Conservation (phyloP, 1,284 basidiomycete species). For the Boletus sp. region DNA sequence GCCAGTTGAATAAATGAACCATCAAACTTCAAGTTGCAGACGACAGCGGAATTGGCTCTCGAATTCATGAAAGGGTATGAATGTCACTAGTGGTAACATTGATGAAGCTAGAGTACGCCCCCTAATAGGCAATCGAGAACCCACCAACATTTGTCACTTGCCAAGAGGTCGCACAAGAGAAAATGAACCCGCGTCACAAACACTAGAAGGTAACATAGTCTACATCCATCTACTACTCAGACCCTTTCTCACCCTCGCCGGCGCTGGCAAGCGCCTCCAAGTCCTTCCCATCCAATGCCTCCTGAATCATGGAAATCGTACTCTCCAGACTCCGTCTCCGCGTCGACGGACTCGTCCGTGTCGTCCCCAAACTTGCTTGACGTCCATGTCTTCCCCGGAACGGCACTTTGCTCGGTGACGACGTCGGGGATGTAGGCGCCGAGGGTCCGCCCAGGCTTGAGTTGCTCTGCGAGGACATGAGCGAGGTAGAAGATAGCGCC, state of each 20-base stretch:
- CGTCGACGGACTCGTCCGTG: conserved; percentile 93
- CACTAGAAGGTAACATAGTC: background rate
- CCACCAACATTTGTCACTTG: too few species aligned
- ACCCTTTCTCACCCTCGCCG: background rate
- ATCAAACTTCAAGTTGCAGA: too few species aligned
- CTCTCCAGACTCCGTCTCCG: conserved; percentile 91
- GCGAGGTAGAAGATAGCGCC: conserved; percentile 42
- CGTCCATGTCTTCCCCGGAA: conserved; percentile 81
- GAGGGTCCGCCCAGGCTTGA: conserved; percentile 19
- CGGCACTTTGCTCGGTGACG: conserved; percentile 36
- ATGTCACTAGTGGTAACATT: too few species aligned
- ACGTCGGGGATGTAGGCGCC: conserved; percentile 35
- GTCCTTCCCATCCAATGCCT: conserved; percentile 72
- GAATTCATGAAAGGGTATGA: too few species aligned
- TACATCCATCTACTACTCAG: background rate
- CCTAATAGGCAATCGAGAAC: too few species aligned
- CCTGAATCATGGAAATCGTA: conserved; percentile 93
- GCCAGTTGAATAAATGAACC: too few species aligned
- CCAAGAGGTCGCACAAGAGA: too few species aligned
- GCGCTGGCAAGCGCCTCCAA: conserved; percentile 15
- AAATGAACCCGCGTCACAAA: background rate
- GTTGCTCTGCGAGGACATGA: conserved; percentile 26
- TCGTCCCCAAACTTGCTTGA: conserved; percentile 91
- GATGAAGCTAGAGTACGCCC: too few species aligned
- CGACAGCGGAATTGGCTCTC: too few species aligned